Percentiles rank a stretch among this genome's conserved stretches.
Conservation (phyloP, 345 rosid genomes). For the Eucalyptus regnans region DNA sequence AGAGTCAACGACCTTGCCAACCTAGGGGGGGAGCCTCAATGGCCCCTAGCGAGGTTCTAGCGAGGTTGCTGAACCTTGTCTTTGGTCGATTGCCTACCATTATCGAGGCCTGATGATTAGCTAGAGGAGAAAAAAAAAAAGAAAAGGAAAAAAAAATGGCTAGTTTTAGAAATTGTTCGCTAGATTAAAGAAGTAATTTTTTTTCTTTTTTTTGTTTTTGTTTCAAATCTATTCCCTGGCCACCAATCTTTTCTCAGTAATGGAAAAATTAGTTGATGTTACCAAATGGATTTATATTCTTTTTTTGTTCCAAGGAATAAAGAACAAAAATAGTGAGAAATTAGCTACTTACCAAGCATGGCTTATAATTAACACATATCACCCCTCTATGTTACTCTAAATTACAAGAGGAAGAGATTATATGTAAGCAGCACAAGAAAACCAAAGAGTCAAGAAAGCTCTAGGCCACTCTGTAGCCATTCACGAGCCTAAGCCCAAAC, state of each 20-base stretch:
- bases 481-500: not conserved
- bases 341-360: no score
- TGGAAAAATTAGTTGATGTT: no score
- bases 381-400: not conserved
- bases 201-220: fast-evolving
- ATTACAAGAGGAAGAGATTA: not conserved
- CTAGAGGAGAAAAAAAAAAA: no score
- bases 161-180: fast-evolving
- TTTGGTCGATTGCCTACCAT: fast-evolving
- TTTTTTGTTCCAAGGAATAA: no score
- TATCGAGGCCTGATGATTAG: fast-evolving
- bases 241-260: fast-evolving
- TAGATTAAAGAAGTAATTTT: no score
- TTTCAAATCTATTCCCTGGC: no score
- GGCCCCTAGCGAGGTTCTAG: fast-evolving
- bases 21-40: no score
- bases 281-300: no score
- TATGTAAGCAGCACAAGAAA: not conserved
- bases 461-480: fast-evolving
- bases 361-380: not conserved
- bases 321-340: no score
- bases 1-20: no score
- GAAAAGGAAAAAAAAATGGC: no score
- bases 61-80: fast-evolving
- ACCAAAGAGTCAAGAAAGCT: no score